Percentiles rank a stretch among this genome's conserved stretches.
These are phyloP conservation scores for Colletotrichum sp. DNA, from an alignment of 2,329 filamentous ascomycete genomes.

Conservation along the genomic window DNA sequence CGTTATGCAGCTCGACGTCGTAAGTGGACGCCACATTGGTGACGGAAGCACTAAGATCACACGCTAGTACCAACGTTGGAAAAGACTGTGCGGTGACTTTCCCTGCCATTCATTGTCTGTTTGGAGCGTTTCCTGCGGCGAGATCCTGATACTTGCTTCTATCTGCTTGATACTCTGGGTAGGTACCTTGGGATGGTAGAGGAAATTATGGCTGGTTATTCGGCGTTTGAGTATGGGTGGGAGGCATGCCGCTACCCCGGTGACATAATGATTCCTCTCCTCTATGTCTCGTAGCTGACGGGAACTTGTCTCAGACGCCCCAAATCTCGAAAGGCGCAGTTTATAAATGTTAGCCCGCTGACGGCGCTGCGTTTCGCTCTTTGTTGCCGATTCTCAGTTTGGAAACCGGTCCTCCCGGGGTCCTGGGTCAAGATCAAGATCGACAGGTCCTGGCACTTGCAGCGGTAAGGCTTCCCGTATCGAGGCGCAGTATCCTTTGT, in stretches of 20 bases:
- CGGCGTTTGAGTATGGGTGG: background rate
- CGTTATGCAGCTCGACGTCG: background rate
- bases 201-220: background rate
- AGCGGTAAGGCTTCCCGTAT: background rate
- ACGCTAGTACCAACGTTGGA: slow-evolving; percentile 2
- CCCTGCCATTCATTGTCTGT: background rate
- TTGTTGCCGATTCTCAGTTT: background rate
- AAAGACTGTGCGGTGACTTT: background rate
- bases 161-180: background rate
- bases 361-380: slow-evolving; percentile 6
- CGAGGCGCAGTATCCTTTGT: slow-evolving; percentile 14
- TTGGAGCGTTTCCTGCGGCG: background rate
- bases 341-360: background rate
- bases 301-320: background rate
- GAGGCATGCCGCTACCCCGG: background rate
- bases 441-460: background rate
- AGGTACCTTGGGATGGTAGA: background rate
- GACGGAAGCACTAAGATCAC: background rate
- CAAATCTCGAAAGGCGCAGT: background rate
- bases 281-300: background rate
- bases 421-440: background rate
- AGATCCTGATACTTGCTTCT: background rate
- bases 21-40: slow-evolving; percentile 10
- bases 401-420: background rate
- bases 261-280: background rate